phyloP scores from a whole-genome alignment of 148 eudicot species.

The Mesembryanthemum crystallinum region DNA sequence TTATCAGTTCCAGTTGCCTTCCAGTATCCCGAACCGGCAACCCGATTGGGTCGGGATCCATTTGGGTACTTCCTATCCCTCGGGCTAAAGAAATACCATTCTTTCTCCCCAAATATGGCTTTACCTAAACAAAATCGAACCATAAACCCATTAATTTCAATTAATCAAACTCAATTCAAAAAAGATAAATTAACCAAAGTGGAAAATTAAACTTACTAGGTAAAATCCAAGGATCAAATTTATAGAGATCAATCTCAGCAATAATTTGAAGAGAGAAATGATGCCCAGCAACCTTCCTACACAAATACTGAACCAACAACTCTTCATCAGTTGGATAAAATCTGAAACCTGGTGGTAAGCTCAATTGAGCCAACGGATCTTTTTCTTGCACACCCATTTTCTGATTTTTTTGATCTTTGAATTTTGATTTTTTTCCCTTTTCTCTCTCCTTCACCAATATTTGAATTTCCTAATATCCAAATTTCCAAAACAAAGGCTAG shows the following conservation, averaged over 20 bases:
- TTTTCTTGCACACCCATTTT: constrained; percentile 48
- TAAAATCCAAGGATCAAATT: constrained; percentile 78
- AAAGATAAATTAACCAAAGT: no score
- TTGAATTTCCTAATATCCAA: constrained; percentile 11
- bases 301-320: constrained; percentile 65
- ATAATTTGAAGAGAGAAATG: constrained; percentile 56
- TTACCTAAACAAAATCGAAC: constrained; percentile 38
- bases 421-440: neutral
- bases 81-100: constrained; percentile 84
- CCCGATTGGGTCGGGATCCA: constrained; percentile 77
- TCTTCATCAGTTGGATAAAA: constrained; percentile 86
- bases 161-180: neutral
- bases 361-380: constrained; percentile 54
- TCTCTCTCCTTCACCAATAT: neutral
- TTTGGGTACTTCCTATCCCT: constrained; percentile 80
- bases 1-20: constrained; percentile 87
- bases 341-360: constrained; percentile 82
- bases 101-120: constrained; percentile 76
- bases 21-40: constrained; percentile 84
- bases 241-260: constrained; percentile 71
- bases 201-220: constrained; percentile 45
- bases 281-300: constrained; percentile 62
- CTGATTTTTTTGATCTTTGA: neutral
- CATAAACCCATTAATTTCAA: neutral
- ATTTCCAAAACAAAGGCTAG: neutral